These are phyloP conservation scores for Sclerospora graminicola DNA, from an alignment of 352 stramenopile genomes.

Conservation along the genomic window DNA sequence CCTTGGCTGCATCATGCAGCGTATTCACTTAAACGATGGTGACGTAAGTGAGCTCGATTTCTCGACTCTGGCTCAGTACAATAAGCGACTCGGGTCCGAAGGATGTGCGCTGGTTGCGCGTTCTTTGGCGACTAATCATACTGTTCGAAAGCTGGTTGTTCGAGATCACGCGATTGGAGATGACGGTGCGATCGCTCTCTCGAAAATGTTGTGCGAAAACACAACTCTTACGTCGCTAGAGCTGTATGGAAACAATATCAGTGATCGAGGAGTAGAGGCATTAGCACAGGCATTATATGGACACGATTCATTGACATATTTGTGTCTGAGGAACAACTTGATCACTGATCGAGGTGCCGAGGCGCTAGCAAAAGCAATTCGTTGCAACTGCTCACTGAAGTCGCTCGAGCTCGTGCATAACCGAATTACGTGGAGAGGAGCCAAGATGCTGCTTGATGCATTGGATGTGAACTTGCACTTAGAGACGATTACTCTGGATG, in stretches of 20 bases:
- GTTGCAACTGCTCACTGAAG: slow-evolving; percentile 50
- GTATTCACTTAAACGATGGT: slow-evolving; percentile 49
- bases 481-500: slow-evolving; percentile 47
- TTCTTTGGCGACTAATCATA: slow-evolving; percentile 51
- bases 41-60: slow-evolving; percentile 63
- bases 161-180: slow-evolving; percentile 63
- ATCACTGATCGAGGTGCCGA: too few species aligned
- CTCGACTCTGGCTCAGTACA: slow-evolving; percentile 38
- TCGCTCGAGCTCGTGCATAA: slow-evolving; percentile 58
- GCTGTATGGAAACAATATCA: slow-evolving; percentile 59
- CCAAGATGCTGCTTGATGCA: slow-evolving; percentile 38
- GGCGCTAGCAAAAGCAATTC: too few species aligned
- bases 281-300: slow-evolving; percentile 61
- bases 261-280: slow-evolving; percentile 41
- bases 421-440: slow-evolving; percentile 34
- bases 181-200: slow-evolving; percentile 43
- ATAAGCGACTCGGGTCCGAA: slow-evolving; percentile 41
- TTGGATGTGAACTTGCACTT: slow-evolving; percentile 58
- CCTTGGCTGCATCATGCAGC: slow-evolving; percentile 38
- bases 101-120: slow-evolving; percentile 51
- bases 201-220: slow-evolving; percentile 65
- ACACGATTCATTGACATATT: slow-evolving; percentile 51
- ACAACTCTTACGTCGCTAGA: slow-evolving; percentile 57
- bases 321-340: slow-evolving; percentile 46
- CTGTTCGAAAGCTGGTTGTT: slow-evolving; percentile 51